Conservation (phyloP, 2,329 filamentous ascomycete species). For the Xylaria sp. region DNA sequence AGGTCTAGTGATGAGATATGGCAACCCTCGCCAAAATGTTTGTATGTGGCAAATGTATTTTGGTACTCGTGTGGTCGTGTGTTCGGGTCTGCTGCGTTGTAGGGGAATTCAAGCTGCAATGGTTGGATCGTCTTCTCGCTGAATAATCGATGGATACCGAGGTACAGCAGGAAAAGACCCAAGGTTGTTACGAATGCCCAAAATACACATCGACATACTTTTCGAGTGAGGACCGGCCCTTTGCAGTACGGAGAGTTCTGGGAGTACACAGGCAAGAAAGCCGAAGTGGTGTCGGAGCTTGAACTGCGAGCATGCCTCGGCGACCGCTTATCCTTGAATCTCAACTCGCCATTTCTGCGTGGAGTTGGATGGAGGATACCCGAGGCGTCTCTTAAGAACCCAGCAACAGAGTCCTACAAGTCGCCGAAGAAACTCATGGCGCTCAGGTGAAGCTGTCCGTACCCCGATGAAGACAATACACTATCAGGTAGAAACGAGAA, state of each 20-base stretch:
- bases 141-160: not conserved
- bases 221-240: constrained; percentile 12
- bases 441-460: not conserved
- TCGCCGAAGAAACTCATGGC: constrained; percentile 34
- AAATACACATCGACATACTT: constrained; percentile 9
- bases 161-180: not conserved
- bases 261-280: not conserved
- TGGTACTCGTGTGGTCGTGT: constrained; percentile 34
- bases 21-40: constrained; percentile 54
- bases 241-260: not conserved
- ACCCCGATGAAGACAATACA: not conserved
- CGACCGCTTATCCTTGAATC: constrained; percentile 30
- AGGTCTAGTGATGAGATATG: constrained; percentile 58
- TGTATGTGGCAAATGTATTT: constrained; percentile 57
- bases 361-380: constrained; percentile 25
- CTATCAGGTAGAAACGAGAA: not conserved
- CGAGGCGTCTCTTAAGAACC: constrained; percentile 29
- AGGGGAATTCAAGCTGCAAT: constrained; percentile 12
- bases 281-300: constrained; percentile 19
- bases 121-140: not conserved
- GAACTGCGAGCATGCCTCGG: constrained; percentile 9
- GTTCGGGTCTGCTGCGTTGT: constrained; percentile 10
- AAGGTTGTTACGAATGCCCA: not conserved
- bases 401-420: constrained; percentile 32
- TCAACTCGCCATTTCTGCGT: constrained; percentile 27